Conservation (phyloP, 2,329 filamentous ascomycete species). For the Cyanodermella asteris region DNA sequence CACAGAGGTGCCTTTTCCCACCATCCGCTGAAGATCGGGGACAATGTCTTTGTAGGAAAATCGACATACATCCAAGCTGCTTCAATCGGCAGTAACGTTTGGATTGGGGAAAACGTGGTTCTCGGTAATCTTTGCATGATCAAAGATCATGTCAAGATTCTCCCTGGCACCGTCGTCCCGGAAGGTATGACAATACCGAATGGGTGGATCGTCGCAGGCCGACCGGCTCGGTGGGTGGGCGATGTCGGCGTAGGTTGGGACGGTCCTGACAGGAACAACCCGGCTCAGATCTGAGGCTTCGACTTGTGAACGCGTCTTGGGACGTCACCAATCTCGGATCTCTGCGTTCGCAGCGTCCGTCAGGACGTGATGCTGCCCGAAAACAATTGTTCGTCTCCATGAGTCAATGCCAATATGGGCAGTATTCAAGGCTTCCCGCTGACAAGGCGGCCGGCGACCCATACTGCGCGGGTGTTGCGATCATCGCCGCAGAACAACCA, state of each 20-base stretch:
- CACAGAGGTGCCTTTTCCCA: conserved; percentile 53
- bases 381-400: too few species aligned
- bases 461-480: conserved; percentile 69
- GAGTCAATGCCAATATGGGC: too few species aligned
- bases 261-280: too few species aligned
- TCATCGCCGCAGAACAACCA: conserved; percentile 93
- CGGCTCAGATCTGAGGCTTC: too few species aligned
- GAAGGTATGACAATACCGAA: conserved; percentile 80
- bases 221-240: conserved; percentile 57
- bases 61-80: conserved; percentile 61
- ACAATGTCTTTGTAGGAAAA: conserved; percentile 78
- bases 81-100: conserved; percentile 62
- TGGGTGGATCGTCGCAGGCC: conserved; percentile 73
- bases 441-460: conserved; percentile 69
- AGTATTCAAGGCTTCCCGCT: conserved; percentile 29
- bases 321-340: too few species aligned
- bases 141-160: conserved; percentile 76
- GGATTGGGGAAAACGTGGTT: conserved; percentile 56
- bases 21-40: conserved; percentile 78
- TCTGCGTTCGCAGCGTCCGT: too few species aligned
- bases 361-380: too few species aligned
- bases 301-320: too few species aligned
- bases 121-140: conserved; percentile 76
- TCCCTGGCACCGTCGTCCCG: conserved; percentile 68
- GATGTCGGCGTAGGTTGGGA: conserved; percentile 39